Evolutionary conservation across 306 rosid species (phyloP).

Genomic region (Crataegus laevigata): DNA sequence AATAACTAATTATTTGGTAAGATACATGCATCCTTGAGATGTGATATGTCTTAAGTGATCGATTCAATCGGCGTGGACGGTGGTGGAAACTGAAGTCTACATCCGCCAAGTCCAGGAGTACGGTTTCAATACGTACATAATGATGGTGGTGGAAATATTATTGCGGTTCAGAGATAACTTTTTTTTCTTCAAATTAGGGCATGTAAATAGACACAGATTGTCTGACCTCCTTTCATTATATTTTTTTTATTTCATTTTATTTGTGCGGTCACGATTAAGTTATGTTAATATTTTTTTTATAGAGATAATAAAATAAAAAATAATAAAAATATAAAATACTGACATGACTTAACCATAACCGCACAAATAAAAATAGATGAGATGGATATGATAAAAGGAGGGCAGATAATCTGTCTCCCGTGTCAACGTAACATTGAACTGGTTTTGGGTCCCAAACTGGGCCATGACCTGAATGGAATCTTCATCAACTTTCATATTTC

Average conservation of each 20-base stretch:
- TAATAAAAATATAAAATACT: no score
- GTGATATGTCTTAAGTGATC: constrained; percentile 6
- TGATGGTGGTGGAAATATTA: constrained; percentile 8
- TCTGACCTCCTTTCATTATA: no score
- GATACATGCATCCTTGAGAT: background rate
- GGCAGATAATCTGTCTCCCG: no score
- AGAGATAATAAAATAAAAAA: no score
- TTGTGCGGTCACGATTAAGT: no score
- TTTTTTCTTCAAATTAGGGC: constrained; percentile 25
- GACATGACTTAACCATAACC: no score
- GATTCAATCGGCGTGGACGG: background rate
- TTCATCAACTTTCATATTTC: constrained; percentile 17
- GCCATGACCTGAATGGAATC: constrained; percentile 51
- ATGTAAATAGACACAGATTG: no score
- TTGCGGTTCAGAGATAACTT: constrained; percentile 5
- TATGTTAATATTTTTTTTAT: no score
- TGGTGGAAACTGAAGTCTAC: constrained; percentile 31
- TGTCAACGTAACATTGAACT: constrained; percentile 27
- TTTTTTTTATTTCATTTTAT: no score
- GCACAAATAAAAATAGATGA: no score
- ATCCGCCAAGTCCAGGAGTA: constrained; percentile 20
- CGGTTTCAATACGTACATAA: constrained; percentile 10
- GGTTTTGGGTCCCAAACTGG: constrained; percentile 41
- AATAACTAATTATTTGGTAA: background rate
- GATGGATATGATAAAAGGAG: no score